Conservation (phyloP, 129 eudicot genomes). For the Flaveria ramosissima region DNA sequence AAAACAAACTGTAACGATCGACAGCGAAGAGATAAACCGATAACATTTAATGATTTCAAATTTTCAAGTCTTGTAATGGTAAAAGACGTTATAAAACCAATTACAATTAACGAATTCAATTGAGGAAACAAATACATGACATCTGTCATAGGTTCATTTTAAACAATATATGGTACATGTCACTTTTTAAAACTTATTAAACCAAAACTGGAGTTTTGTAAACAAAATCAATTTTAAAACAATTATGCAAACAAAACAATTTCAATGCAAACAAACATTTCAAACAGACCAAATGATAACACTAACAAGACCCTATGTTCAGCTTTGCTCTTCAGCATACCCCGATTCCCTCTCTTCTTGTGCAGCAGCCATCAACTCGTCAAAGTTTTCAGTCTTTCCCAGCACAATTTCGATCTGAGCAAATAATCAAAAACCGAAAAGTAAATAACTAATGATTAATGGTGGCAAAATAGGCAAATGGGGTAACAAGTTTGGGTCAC, state of each 20-base stretch:
- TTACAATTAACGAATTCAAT: no score
- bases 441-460: not conserved
- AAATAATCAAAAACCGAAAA: not conserved
- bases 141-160: no score
- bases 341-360: constrained; percentile 47
- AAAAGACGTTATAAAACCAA: no score
- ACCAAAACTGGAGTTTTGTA: not conserved
- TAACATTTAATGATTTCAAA: no score
- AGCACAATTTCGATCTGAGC: constrained; percentile 52
- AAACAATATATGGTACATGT: no score
- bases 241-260: not conserved
- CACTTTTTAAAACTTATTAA: no score
- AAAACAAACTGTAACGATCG: no score
- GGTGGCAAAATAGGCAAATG: not conserved
- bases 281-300: not conserved
- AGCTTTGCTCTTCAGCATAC: constrained; percentile 43
- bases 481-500: not conserved
- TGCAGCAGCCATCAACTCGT: constrained; percentile 53
- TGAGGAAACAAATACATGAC: no score
- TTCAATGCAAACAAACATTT: not conserved
- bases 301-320: not conserved
- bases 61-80: no score
- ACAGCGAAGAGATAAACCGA: no score
- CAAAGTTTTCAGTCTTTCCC: constrained; percentile 60
- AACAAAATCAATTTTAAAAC: not conserved